phyloP scores from a whole-genome alignment of 371 early-diverging fungal genomes.

The Thermomucor indicae-seudaticae region DNA sequence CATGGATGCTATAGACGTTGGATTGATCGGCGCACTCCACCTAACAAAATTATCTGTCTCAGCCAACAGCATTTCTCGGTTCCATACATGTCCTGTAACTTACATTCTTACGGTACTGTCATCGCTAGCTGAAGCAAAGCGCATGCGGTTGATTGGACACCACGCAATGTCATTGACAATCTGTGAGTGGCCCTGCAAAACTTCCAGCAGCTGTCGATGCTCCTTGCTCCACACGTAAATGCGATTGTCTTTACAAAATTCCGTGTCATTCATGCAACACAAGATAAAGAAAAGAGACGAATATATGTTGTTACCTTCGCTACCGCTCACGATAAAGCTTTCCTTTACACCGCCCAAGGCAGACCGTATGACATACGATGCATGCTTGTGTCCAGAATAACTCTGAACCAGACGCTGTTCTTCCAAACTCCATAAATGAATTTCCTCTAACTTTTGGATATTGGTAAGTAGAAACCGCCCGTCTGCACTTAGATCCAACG shows the following conservation, averaged over 20 bases:
- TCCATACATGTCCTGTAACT: no score
- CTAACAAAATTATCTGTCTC: no score
- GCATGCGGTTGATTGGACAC: conserved; percentile 61
- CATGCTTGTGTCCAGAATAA: conserved; percentile 85
- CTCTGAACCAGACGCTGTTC: conserved; percentile 61
- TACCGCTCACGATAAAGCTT: conserved; percentile 83
- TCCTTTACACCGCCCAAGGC: conserved; percentile 88
- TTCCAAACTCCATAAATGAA: conserved; percentile 89
- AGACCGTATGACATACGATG: conserved; percentile 85
- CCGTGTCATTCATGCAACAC: no score
- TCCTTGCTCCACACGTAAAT: conserved; percentile 93
- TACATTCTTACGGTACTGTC: conserved; percentile 91
- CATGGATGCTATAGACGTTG: no score
- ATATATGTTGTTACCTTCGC: conserved; percentile 62
- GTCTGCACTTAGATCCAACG: conserved; percentile 70
- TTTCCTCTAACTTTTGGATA: conserved; percentile 50
- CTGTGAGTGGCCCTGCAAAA: conserved; percentile 76
- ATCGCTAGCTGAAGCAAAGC: conserved; percentile 92
- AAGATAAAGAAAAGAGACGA: background rate
- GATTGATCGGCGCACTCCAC: no score
- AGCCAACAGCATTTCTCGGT: no score
- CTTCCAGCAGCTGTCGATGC: conserved; percentile 67
- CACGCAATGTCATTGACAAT: conserved; percentile 86
- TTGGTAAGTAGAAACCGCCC: conserved; percentile 74
- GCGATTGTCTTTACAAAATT: conserved; percentile 52